These are phyloP conservation scores for Saccharomyces hybrid DNA, from an alignment of 1,139 yeast species.

Conservation along the genomic window DNA sequence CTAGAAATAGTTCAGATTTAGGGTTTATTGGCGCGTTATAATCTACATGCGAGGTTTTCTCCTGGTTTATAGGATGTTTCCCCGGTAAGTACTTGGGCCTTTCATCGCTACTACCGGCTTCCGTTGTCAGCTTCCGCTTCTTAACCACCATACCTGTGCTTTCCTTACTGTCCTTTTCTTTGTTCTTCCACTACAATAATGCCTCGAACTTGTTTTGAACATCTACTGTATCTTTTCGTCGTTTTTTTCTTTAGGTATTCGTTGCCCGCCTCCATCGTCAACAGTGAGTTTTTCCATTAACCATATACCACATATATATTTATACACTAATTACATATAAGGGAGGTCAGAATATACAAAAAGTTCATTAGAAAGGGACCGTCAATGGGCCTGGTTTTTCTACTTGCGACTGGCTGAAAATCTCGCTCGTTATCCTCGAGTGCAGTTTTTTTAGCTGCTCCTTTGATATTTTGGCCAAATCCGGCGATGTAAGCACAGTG, in stretches of 20 bases:
- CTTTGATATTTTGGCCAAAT: not conserved
- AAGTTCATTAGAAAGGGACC: slow-evolving; percentile 4
- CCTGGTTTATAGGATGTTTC: slow-evolving; percentile 27
- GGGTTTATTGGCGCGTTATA: slow-evolving; percentile 27
- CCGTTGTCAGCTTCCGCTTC: slow-evolving; percentile 19
- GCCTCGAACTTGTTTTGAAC: not conserved
- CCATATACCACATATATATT: not conserved
- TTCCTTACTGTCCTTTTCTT: not conserved
- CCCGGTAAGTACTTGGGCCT: slow-evolving; percentile 25
- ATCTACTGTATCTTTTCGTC: not conserved
- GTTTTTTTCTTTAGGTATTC: not conserved
- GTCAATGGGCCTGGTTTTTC: slow-evolving; percentile 4
- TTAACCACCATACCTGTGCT: slow-evolving; percentile 21
- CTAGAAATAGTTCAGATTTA: slow-evolving; percentile 26
- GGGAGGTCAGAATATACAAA: not conserved
- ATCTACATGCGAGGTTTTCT: slow-evolving; percentile 20
- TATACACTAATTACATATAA: not conserved
- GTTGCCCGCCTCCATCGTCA: not conserved
- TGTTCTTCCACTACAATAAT: not conserved
- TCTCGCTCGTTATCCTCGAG: not conserved
- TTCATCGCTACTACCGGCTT: slow-evolving; percentile 10
- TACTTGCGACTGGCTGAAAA: slow-evolving; percentile 1
- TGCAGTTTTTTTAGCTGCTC: not conserved
- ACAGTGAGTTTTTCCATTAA: not conserved
- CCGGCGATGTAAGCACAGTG: not conserved